Evolutionary conservation across 2,329 filamentous ascomycete species (phyloP).

Genomic region (Penicillium hordei): DNA sequence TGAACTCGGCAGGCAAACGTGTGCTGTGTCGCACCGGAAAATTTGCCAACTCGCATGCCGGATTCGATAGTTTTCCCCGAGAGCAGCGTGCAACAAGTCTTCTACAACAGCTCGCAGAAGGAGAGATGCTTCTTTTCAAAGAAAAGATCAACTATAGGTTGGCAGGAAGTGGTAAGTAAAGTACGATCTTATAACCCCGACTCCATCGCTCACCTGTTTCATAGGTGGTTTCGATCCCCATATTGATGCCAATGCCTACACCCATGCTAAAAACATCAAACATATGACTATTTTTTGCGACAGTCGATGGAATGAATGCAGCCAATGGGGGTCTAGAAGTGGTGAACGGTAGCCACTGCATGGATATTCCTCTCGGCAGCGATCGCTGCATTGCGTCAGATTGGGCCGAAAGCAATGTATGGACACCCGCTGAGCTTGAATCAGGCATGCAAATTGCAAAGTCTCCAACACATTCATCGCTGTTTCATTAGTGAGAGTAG

Average conservation of each 20-base stretch:
- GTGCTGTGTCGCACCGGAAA: too few species aligned
- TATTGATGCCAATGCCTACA: conserved; percentile 45
- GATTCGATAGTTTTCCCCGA: too few species aligned
- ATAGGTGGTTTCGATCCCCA: conserved; percentile 42
- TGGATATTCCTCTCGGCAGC: conserved; percentile 36
- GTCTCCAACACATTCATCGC: too few species aligned
- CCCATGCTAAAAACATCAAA: conserved; percentile 42
- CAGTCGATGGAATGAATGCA: conserved; percentile 39
- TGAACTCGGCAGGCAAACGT: too few species aligned
- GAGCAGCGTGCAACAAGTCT: too few species aligned
- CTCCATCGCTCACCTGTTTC: not conserved
- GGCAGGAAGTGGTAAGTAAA: conserved; percentile 37
- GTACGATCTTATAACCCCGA: not conserved
- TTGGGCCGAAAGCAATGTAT: conserved; percentile 39
- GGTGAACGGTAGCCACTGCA: conserved; percentile 40
- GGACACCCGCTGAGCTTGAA: conserved; percentile 13
- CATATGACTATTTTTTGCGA: conserved; percentile 42
- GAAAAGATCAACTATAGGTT: conserved; percentile 49
- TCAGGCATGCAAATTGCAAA: too few species aligned
- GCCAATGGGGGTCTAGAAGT: conserved; percentile 44
- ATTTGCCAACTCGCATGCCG: too few species aligned
- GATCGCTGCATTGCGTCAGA: conserved; percentile 38
- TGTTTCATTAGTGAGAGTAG: not conserved
- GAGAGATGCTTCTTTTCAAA: conserved; percentile 46
- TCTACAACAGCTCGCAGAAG: conserved; percentile 32